These are phyloP conservation scores for Psilocybe mexicana DNA, from an alignment of 1,284 basidiomycete genomes.

Conservation along the genomic window DNA sequence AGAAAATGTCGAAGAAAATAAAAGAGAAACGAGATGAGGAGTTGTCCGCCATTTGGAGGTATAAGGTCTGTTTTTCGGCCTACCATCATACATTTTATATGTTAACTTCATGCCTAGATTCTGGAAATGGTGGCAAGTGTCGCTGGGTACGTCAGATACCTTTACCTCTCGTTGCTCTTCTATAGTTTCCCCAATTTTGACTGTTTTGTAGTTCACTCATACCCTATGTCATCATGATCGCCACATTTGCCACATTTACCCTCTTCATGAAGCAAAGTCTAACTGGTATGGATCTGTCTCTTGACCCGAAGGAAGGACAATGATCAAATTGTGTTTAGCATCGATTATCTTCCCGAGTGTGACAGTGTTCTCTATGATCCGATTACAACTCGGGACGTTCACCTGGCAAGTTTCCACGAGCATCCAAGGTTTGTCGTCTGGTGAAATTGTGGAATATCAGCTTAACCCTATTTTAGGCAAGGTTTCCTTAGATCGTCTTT, in stretches of 20 bases:
- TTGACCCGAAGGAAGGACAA: slow-evolving; percentile 9
- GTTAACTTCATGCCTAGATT: background rate
- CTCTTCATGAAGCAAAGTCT: slow-evolving; percentile 38
- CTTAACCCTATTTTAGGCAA: slow-evolving; percentile 29
- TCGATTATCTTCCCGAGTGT: slow-evolving; percentile 26
- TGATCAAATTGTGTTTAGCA: slow-evolving; percentile 7
- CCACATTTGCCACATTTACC: slow-evolving; percentile 65
- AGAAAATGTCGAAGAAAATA: slow-evolving; percentile 51
- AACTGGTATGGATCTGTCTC: slow-evolving; percentile 23
- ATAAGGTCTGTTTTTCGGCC: slow-evolving; percentile 28
- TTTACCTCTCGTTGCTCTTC: slow-evolving; percentile 16
- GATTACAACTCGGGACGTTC: slow-evolving; percentile 18
- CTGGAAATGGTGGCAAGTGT: slow-evolving; percentile 17
- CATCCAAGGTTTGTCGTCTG: slow-evolving; percentile 18
- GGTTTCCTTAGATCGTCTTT: slow-evolving; percentile 51
- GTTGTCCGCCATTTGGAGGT: slow-evolving; percentile 40
- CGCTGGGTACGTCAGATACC: slow-evolving; percentile 34
- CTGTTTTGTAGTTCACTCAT: slow-evolving; percentile 48
- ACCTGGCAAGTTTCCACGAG: slow-evolving; percentile 14
- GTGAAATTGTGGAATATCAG: background rate
- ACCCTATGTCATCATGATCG: slow-evolving; percentile 68
- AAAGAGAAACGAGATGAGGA: slow-evolving; percentile 42
- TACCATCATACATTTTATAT: no score
- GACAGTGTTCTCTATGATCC: slow-evolving; percentile 29
- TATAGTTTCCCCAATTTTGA: background rate